Conservation (phyloP, 2,329 filamentous ascomycete species). For the Xylaria sp. region DNA sequence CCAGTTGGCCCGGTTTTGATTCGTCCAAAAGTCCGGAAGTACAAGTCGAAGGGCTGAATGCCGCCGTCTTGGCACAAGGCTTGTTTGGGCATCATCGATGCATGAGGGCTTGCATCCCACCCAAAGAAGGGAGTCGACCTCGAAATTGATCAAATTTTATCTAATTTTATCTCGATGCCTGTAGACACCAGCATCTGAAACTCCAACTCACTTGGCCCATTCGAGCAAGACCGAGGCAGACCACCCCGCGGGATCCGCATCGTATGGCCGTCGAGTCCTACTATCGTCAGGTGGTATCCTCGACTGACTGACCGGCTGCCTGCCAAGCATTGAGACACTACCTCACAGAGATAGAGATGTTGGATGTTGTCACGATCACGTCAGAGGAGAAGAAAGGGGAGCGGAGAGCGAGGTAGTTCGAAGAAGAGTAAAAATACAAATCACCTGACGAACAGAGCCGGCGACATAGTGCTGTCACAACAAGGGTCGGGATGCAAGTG, state of each 20-base stretch:
- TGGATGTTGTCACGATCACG: constrained; percentile 7
- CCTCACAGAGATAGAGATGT: neutral
- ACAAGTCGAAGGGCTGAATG: constrained; percentile 7
- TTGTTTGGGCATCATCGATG: constrained; percentile 29
- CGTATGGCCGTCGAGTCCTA: neutral
- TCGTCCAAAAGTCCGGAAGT: constrained; percentile 15
- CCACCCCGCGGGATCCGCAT: neutral
- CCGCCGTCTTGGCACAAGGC: constrained; percentile 32
- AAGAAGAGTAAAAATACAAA: constrained; percentile 1
- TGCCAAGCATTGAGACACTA: no score
- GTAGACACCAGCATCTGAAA: neutral
- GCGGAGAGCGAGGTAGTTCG: neutral
- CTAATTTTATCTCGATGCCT: neutral
- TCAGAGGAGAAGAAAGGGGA: neutral
- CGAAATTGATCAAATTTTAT: constrained; percentile 7
- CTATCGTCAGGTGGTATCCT: neutral
- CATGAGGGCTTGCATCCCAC: constrained; percentile 10
- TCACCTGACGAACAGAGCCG: constrained; percentile 45
- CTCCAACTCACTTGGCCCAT: neutral
- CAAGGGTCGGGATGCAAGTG: constrained; percentile 47
- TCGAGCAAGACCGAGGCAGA: neutral
- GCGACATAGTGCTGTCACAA: constrained; percentile 43
- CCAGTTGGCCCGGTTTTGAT: constrained; percentile 21
- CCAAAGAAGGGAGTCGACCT: neutral
- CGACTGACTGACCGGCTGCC: neutral